These are phyloP conservation scores for Paramecium caudatum DNA, from an alignment of 73 alveolate genomes.

Conservation along the genomic window DNA sequence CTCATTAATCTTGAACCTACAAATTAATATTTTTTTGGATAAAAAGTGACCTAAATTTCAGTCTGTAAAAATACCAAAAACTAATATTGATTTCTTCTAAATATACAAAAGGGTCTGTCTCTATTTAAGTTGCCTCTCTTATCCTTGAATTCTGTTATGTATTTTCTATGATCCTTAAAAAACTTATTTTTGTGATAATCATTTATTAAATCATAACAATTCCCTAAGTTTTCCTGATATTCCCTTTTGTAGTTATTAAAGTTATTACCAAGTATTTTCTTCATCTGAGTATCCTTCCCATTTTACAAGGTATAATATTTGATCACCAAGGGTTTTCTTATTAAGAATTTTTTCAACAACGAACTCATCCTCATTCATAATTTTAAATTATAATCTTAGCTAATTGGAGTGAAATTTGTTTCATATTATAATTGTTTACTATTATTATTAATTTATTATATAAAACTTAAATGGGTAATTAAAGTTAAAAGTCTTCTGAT, in stretches of 20 bases:
- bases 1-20: constrained; percentile 18
- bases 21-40: neutral
- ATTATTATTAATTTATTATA: too few relatives aligned
- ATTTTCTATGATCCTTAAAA: neutral
- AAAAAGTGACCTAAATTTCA: neutral
- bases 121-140: neutral
- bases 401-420: too few relatives aligned
- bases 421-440: too few relatives aligned
- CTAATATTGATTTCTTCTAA: neutral
- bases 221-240: neutral
- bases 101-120: neutral
- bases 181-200: neutral
- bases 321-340: neutral
- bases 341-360: neutral
- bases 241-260: neutral
- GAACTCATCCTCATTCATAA: neutral
- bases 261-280: neutral
- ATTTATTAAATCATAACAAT: neutral
- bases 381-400: too few relatives aligned
- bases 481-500: too few relatives aligned
- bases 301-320: neutral
- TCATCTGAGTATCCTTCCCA: neutral
- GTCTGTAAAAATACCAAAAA: neutral
- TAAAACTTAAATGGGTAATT: too few relatives aligned
- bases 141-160: neutral